Conservation (phyloP, 768 basidiomycete species). For the Tulasnella sp. region DNA sequence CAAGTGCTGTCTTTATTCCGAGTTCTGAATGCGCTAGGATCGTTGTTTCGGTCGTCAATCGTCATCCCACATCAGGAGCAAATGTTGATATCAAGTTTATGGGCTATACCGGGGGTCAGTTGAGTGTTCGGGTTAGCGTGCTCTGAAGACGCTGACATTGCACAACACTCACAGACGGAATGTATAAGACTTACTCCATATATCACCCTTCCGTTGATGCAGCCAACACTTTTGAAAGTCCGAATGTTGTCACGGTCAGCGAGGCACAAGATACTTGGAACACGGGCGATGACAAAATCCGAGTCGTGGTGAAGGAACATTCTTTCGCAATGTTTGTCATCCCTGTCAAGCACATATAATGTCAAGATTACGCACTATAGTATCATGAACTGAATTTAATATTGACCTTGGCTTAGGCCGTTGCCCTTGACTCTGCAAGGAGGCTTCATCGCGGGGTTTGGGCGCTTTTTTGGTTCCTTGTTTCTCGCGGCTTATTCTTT, state of each 20-base stretch:
- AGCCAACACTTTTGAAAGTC: slow-evolving; percentile 27
- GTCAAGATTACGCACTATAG: no score
- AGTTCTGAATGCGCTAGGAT: slow-evolving; percentile 42
- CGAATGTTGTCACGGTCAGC: slow-evolving; percentile 47
- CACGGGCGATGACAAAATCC: slow-evolving; percentile 40
- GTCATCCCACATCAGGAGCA: slow-evolving; percentile 36
- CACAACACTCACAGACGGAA: not conserved
- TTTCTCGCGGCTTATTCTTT: no score
- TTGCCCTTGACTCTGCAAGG: no score
- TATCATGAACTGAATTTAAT: no score
- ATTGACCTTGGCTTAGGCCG: no score
- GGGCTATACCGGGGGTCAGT: not conserved
- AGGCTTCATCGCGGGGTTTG: no score
- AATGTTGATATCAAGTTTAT: not conserved
- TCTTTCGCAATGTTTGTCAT: slow-evolving; percentile 45
- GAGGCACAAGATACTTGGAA: slow-evolving; percentile 45
- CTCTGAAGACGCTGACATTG: not conserved
- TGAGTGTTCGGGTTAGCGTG: not conserved
- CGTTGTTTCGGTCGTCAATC: slow-evolving; percentile 58
- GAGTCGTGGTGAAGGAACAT: slow-evolving; percentile 50
- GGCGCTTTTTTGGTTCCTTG: no score
- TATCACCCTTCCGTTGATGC: slow-evolving; percentile 23
- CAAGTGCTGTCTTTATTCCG: slow-evolving; percentile 51
- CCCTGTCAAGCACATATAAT: no score
- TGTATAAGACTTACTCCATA: not conserved